phyloP scores from a whole-genome alignment of 768 basidiomycete species.

The Filobasidium floriforme region DNA sequence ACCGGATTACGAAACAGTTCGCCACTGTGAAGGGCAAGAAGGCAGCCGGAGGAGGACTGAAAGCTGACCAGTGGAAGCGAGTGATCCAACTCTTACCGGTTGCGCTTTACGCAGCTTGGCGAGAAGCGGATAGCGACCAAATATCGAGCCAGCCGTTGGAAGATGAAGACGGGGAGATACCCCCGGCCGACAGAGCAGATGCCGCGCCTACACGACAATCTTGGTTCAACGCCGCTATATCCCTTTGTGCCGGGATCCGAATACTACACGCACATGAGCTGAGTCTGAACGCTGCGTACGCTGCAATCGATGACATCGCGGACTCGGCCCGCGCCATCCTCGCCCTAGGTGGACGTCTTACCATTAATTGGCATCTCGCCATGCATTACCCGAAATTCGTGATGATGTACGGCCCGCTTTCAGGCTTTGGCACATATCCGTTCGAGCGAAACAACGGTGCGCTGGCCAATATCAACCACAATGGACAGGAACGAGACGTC shows the following conservation, averaged over 20 bases:
- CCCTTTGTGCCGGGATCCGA: not conserved
- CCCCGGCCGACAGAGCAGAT: too few species aligned
- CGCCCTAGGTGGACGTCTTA: not conserved
- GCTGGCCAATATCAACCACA: too few species aligned
- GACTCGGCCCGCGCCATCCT: not conserved
- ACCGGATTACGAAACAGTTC: not conserved
- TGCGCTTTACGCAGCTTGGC: not conserved
- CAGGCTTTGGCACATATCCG: too few species aligned
- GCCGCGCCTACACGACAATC: not conserved
- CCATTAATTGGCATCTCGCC: conserved; percentile 8
- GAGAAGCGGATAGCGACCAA: not conserved
- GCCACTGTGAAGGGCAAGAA: not conserved
- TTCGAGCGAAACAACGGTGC: too few species aligned
- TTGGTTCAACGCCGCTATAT: not conserved
- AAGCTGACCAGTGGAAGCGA: conserved; percentile 15
- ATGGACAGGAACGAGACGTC: too few species aligned
- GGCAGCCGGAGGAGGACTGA: conserved; percentile 7
- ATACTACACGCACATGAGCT: conserved; percentile 2
- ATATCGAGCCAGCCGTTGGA: not conserved
- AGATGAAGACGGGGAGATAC: not conserved
- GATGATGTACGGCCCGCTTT: too few species aligned
- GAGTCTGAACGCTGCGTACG: not conserved
- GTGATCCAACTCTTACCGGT: conserved; percentile 9
- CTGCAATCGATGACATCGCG: not conserved
- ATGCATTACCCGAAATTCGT: conserved; percentile 7